These are phyloP conservation scores for Komagataella populi DNA, from an alignment of 805 yeast species.

Conservation along the genomic window DNA sequence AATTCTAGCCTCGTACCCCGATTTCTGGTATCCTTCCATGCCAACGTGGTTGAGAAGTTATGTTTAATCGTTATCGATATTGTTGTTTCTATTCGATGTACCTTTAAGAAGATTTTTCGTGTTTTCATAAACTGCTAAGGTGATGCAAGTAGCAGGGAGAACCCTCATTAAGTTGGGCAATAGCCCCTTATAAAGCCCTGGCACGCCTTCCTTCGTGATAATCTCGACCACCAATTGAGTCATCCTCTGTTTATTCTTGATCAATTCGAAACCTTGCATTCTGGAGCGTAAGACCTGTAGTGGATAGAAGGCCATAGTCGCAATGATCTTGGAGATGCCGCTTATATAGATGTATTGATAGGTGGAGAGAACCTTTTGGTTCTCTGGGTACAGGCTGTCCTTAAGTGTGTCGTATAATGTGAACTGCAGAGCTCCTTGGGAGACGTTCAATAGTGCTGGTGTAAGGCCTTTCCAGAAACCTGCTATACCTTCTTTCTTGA, in stretches of 20 bases:
- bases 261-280: slow-evolving; percentile 38
- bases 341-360: slow-evolving; percentile 53
- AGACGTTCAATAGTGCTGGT: slow-evolving; percentile 67
- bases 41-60: neutral
- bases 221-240: slow-evolving; percentile 24
- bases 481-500: slow-evolving; percentile 36
- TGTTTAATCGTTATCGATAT: neutral
- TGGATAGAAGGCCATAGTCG: slow-evolving; percentile 67
- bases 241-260: slow-evolving; percentile 10
- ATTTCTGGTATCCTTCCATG: neutral
- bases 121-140: slow-evolving; percentile 75
- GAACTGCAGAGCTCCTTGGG: slow-evolving; percentile 84
- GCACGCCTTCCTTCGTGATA: slow-evolving; percentile 35
- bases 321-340: slow-evolving; percentile 50
- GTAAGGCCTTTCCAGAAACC: slow-evolving; percentile 79
- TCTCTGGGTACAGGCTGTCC: slow-evolving; percentile 8
- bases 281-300: slow-evolving; percentile 71
- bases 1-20: neutral
- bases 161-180: slow-evolving; percentile 69
- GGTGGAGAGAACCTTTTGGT: slow-evolving; percentile 23
- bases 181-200: slow-evolving; percentile 77
- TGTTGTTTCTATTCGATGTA: neutral
- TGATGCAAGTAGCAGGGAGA: slow-evolving; percentile 85
- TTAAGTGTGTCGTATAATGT: slow-evolving; percentile 76
- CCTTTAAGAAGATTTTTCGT: slow-evolving; percentile 18